These are phyloP conservation scores for Corchorus olitorius DNA, from an alignment of 345 rosid genomes.

Conservation along the genomic window DNA sequence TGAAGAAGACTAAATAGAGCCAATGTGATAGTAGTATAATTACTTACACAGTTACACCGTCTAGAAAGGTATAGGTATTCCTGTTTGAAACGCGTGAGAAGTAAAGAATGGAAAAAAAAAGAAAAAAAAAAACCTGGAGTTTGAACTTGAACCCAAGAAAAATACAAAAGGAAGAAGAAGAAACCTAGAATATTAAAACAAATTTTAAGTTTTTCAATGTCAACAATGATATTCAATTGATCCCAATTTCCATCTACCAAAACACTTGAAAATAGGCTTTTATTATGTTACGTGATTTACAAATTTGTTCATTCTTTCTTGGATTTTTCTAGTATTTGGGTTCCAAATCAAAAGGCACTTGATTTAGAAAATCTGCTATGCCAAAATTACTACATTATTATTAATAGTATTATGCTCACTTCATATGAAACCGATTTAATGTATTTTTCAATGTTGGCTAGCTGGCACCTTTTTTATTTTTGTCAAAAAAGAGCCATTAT, in stretches of 20 bases:
- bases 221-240: background rate
- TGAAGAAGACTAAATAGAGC: too few species aligned
- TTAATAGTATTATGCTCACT: background rate
- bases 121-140: too few species aligned
- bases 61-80: background rate
- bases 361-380: background rate
- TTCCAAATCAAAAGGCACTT: background rate
- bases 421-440: background rate
- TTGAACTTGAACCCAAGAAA: background rate
- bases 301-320: background rate
- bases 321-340: background rate
- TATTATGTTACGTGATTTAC: too few species aligned
- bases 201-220: background rate
- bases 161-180: background rate
- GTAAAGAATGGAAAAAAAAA: background rate
- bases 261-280: background rate
- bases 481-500: background rate
- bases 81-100: slow-evolving; percentile 1
- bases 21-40: background rate
- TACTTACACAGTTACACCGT: background rate
- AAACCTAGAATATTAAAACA: background rate
- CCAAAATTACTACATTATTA: background rate
- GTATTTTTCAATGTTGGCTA: background rate
- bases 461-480: background rate
- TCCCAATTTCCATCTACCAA: background rate